A percentile compares a stretch with the other conserved stretches of the same genome.
Conservation (phyloP, 495 filamentous ascomycete species). For the Acidomyces sp. region DNA sequence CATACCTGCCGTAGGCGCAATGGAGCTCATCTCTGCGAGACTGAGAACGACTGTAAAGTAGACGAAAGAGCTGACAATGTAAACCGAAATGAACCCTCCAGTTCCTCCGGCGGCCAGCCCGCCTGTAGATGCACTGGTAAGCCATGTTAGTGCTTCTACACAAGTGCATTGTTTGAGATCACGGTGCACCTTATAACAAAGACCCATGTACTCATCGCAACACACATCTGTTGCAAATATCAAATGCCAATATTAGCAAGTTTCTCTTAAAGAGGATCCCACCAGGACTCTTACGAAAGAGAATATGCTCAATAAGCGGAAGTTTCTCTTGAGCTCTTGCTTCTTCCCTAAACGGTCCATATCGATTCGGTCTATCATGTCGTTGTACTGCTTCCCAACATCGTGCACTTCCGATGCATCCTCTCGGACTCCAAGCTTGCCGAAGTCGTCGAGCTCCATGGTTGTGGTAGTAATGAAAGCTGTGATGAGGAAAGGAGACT, state of each 20-base stretch:
- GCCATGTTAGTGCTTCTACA: too few relatives aligned
- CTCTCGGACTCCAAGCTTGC: constrained; percentile 1
- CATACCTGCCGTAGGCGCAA: constrained; percentile 15
- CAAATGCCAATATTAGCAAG: too few relatives aligned
- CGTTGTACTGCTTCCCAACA: neutral
- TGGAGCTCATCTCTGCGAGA: constrained; percentile 30
- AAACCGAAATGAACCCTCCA: constrained; percentile 10
- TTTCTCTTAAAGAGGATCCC: too few relatives aligned
- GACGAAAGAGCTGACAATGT: constrained; percentile 22
- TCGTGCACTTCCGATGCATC: neutral
- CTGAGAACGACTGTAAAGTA: constrained; percentile 26
- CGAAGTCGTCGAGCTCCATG: constrained; percentile 2
- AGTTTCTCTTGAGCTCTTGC: constrained; percentile 10
- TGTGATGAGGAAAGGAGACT: too few relatives aligned
- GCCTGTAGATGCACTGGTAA: neutral
- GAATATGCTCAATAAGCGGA: constrained; percentile 8
- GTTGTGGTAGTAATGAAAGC: too few relatives aligned
- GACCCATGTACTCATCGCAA: constrained; percentile 4
- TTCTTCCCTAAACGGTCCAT: constrained; percentile 7
- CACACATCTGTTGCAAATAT: too few relatives aligned
- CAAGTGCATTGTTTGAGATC: too few relatives aligned
- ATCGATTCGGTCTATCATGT: constrained; percentile 5
- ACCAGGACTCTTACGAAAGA: too few relatives aligned
- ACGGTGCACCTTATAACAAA: constrained; percentile 3
- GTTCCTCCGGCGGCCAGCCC: constrained; percentile 3